Evolutionary conservation across 192 early-diverging fungal genomes (phyloP).

Genomic region (Paraglomus brasilianum): DNA sequence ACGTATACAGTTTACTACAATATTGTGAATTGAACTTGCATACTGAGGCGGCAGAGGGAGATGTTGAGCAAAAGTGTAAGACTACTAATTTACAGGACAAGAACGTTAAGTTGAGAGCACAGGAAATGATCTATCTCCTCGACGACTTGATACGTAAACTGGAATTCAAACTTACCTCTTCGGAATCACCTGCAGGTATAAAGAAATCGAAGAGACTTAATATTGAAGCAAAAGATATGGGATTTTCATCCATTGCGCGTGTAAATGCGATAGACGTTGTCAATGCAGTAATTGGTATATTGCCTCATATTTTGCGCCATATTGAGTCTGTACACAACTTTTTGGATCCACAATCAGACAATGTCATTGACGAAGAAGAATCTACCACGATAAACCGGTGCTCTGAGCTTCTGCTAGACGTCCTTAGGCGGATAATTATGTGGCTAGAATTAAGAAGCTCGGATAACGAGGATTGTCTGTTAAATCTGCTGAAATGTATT

Average conservation of each 20-base stretch:
- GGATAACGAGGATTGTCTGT: slow-evolving; percentile 35
- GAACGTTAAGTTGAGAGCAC: slow-evolving; percentile 30
- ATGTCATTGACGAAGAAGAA: slow-evolving; percentile 26
- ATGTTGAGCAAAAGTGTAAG: background rate
- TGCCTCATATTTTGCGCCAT: slow-evolving; percentile 13
- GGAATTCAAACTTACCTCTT: slow-evolving; percentile 42
- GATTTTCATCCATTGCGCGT: slow-evolving; percentile 38
- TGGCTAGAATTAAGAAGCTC: slow-evolving; percentile 39
- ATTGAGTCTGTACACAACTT: slow-evolving; percentile 10
- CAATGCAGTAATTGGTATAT: slow-evolving; percentile 30
- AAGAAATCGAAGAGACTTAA: slow-evolving; percentile 34
- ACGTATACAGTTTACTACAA: slow-evolving; percentile 10
- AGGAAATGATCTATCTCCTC: slow-evolving; percentile 47
- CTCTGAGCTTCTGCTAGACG: slow-evolving; percentile 31
- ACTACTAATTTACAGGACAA: background rate
- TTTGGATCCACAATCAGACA: slow-evolving; percentile 26
- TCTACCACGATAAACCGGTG: slow-evolving; percentile 1
- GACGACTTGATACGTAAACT: slow-evolving; percentile 50
- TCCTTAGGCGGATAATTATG: slow-evolving; percentile 36
- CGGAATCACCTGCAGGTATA: slow-evolving; percentile 32
- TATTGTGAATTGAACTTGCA: slow-evolving; percentile 4
- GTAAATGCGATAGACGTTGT: slow-evolving; percentile 39
- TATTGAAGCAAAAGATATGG: slow-evolving; percentile 1
- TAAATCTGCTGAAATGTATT: slow-evolving; percentile 8
- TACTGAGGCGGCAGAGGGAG: background rate